Base-by-base conservation (phyloP, 192 early-diverging fungal genomes). In the Coemansia aciculifera region DNA sequence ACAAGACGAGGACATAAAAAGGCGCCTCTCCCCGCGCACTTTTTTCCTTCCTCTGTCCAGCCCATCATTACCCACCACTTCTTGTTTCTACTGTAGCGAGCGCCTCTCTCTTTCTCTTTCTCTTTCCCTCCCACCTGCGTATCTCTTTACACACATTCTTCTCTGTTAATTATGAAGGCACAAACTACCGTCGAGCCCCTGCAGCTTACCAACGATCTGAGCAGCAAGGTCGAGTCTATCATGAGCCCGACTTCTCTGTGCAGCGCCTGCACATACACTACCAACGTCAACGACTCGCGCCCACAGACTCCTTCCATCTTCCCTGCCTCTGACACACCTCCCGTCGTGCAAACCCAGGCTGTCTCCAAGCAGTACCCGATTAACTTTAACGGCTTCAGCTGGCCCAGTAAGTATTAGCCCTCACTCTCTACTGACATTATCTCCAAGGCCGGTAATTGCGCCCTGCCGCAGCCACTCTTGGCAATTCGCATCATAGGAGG, bases 371-470 rank as follows among this genome's bases (percentile, higher is more conserved):
- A 60, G 38, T 36, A 67, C 42, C 64, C 88, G 8, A 85, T 91
- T 27, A 86, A 90, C 52, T 78, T 89, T 43, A 86, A 92, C 59
- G 92, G 92, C 11, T 79, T 93, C 54, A 92, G 89, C 69, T 93
- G 90, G 87, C 92, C 92, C 46, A 92, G 92, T 93, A 89, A 81
- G 85, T 87, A 27, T 52, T 31, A 9, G n/a, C 15, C 27, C 42
- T 51, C n/a, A 10, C 36, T 10, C 40, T 39, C 27, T 38, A 5
- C 49, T 48, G 24, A 13, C 49, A 13, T 24, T 10, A 13, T 56
- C 54, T 17, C 10, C 29, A 17, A 7, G 29, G 27, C 13, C 54
- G 24, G 13, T 15, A 29, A 57, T 57, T 57, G 36, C 59, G 10
- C 59, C 34, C 3, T 60, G 59, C 59, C 59, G 59, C 59, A 60